Evolutionary conservation across 1,139 yeast species (phyloP).

Genomic region (Nadsonia starkeyi-henricii): DNA sequence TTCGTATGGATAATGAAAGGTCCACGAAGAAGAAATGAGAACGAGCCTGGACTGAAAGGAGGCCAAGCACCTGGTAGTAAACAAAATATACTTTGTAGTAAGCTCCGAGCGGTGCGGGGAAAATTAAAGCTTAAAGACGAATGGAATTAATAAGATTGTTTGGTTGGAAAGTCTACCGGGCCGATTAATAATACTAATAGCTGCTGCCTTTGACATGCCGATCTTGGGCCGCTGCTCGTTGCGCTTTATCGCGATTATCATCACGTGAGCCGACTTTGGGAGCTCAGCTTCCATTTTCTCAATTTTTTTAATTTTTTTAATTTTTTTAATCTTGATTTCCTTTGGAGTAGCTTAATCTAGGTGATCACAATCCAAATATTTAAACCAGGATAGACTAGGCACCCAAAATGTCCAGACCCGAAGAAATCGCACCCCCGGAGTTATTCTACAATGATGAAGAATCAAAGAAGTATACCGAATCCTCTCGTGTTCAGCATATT

Average conservation of each 20-base stretch:
- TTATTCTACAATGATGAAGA: conserved; percentile 84
- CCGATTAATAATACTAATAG: no score
- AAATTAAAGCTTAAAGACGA: no score
- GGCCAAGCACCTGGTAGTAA: no score
- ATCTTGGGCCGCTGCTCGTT: not conserved
- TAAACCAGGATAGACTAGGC: not conserved
- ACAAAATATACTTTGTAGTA: no score
- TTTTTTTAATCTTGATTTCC: not conserved
- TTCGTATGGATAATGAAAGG: no score
- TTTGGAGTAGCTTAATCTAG: no score
- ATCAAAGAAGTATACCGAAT: conserved; percentile 76
- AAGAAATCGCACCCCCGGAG: conserved; percentile 95
- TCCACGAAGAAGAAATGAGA: no score
- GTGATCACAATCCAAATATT: not conserved
- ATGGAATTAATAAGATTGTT: no score
- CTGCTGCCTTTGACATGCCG: no score
- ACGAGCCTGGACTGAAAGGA: no score
- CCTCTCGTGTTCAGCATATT: conserved; percentile 93
- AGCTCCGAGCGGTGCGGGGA: no score
- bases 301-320: not conserved
- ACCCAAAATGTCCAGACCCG: conserved; percentile 79
- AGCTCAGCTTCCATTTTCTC: not conserved
- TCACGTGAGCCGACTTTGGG: not conserved
- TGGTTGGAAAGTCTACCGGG: no score
- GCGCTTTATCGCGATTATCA: not conserved